Evolutionary conservation across 495 filamentous ascomycete species (phyloP).

Genomic region (Hapsidospora chrysogenum): DNA sequence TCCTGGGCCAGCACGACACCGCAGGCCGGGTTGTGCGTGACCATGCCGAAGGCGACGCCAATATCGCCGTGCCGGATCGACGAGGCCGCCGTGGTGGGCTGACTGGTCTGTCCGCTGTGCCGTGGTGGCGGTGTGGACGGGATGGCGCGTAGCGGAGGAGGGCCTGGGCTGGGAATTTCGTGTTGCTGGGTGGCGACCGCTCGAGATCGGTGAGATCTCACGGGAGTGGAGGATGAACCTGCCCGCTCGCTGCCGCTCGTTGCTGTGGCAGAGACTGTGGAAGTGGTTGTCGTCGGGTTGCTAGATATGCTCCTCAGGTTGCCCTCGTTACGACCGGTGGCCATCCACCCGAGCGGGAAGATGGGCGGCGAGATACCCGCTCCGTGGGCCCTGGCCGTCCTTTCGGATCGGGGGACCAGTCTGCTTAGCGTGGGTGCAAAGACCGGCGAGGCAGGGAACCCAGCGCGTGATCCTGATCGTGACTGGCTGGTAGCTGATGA

Average conservation of each 20-base stretch:
- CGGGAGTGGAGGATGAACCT: no score
- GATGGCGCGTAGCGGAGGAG: no score
- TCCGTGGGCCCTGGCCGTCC: conserved; percentile 2
- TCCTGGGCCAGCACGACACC: conserved; percentile 1
- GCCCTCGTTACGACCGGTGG: not conserved
- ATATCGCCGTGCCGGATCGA: not conserved
- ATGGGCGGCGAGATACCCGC: conserved; percentile 5
- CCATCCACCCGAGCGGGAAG: not conserved
- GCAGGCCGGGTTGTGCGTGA: not conserved
- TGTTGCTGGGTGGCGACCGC: no score
- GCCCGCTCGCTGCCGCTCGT: no score
- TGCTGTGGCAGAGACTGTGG: not conserved
- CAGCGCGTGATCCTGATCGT: no score
- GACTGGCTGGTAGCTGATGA: no score
- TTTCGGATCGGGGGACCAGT: conserved; percentile 13
- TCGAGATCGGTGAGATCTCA: no score
- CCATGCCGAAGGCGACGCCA: conserved; percentile 1
- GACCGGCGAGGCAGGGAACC: conserved; percentile 12
- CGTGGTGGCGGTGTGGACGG: not conserved
- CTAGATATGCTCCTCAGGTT: no score
- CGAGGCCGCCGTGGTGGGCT: not conserved
- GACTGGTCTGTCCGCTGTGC: no score
- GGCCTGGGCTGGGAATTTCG: no score
- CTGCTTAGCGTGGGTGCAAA: conserved; percentile 16
- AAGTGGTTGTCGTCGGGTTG: no score